Percentiles rank a stretch among this genome's conserved stretches.
These are phyloP conservation scores for Populus davidiana DNA, from an alignment of 345 rosid species.

Conservation along the genomic window DNA sequence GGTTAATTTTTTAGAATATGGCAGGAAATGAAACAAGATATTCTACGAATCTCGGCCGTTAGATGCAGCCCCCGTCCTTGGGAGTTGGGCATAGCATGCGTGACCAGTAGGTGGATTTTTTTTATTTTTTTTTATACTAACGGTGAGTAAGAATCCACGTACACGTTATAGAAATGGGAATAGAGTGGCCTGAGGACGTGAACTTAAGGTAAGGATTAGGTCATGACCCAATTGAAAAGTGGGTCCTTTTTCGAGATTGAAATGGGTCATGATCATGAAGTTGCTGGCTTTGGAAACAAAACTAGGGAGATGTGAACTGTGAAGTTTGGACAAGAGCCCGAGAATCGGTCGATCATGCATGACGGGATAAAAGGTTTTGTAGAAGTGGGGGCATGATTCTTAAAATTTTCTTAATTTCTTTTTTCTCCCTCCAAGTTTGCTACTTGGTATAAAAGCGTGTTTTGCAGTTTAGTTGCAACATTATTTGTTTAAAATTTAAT, in stretches of 20 bases:
- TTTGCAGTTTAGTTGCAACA: too few species aligned
- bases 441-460: neutral
- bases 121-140: neutral
- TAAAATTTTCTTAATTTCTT: too few species aligned
- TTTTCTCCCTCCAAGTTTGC: neutral
- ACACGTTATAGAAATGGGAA: neutral
- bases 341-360: neutral
- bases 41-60: neutral
- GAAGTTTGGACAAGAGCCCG: neutral
- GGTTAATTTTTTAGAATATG: neutral
- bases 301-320: neutral
- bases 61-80: neutral
- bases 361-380: neutral
- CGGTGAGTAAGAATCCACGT: neutral
- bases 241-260: neutral
- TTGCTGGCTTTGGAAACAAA: neutral
- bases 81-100: neutral
- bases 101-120: neutral
- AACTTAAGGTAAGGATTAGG: neutral
- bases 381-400: neutral
- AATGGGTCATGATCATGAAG: neutral
- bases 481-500: too few species aligned
- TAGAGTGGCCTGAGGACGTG: neutral
- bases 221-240: neutral
- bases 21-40: neutral